Evolutionary conservation across 2,329 filamentous ascomycete genomes (phyloP).

Genomic region (Xylariales sp.): DNA sequence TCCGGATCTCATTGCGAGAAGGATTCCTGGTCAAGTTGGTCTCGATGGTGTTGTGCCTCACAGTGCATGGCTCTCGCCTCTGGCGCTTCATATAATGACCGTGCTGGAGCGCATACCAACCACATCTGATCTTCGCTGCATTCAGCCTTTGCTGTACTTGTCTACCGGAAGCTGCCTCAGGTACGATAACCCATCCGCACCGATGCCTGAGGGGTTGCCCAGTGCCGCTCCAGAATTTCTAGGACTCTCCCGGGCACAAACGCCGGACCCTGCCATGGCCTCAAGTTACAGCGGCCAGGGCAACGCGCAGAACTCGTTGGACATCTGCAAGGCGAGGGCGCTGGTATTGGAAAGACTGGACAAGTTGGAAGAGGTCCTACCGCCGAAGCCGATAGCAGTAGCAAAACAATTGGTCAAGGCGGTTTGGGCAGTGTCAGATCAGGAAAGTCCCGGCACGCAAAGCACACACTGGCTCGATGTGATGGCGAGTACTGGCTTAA

Average conservation of each 20-base stretch:
- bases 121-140: conserved; percentile 3
- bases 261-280: too few relatives aligned
- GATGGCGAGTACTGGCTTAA: conserved; percentile 2
- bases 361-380: conserved; percentile 1
- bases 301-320: not conserved
- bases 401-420: conserved; percentile 5
- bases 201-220: not conserved
- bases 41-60: conserved; percentile 1
- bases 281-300: too few relatives aligned
- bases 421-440: conserved; percentile 2
- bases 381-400: conserved; percentile 1
- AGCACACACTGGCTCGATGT: conserved; percentile 5
- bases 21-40: conserved; percentile 1
- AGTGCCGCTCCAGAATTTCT: not conserved
- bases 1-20: conserved; percentile 2
- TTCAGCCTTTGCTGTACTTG: conserved; percentile 4
- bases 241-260: not conserved
- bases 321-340: not conserved
- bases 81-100: conserved; percentile 1
- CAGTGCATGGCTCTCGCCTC: conserved; percentile 1
- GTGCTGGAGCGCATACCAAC: conserved; percentile 1
- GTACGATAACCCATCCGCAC: not conserved
- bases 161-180: conserved; percentile 4
- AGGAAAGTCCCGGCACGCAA: not conserved
- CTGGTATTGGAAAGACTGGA: conserved; percentile 1